A percentile compares a stretch with the other conserved stretches of the same genome.
Conservation (phyloP, 1,284 basidiomycete species). For the Veloporphyrellus conicus region DNA sequence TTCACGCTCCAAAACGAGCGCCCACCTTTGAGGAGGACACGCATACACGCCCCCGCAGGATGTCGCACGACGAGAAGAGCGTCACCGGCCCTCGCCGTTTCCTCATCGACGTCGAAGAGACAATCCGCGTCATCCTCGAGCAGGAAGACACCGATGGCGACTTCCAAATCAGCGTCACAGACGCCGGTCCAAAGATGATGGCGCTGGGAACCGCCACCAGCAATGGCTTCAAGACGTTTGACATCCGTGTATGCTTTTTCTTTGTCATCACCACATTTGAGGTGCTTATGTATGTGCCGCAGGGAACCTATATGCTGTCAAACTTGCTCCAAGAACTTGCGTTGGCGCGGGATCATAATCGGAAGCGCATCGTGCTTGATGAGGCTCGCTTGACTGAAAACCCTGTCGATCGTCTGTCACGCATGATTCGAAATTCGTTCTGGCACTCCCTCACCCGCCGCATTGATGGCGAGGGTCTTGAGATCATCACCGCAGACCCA, state of each 20-base stretch:
- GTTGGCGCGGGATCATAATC: conserved; percentile 90
- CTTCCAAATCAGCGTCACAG: conserved; percentile 94
- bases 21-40: conserved; percentile 73
- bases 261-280: neutral
- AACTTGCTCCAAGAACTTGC: conserved; percentile 98
- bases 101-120: conserved; percentile 98
- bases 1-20: conserved; percentile 58
- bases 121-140: conserved; percentile 91
- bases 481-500: conserved; percentile 94
- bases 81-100: conserved; percentile 77
- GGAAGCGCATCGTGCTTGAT: conserved; percentile 96
- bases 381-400: conserved; percentile 95
- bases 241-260: conserved; percentile 71
- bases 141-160: conserved; percentile 98
- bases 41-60: conserved; percentile 65
- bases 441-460: conserved; percentile 96
- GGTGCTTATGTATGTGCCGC: conserved; percentile 7
- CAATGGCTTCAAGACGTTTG: conserved; percentile 96
- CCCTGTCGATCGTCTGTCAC: conserved; percentile 91
- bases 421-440: conserved; percentile 98
- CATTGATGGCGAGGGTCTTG: conserved; percentile 95
- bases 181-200: conserved; percentile 95
- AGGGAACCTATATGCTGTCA: conserved; percentile 98
- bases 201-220: conserved; percentile 93
- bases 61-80: conserved; percentile 83